Evolutionary conservation across 2,329 filamentous ascomycete genomes (phyloP), one percentile per base, ranked within the genome.

Genomic region (Aureobasidium sp.): DNA sequence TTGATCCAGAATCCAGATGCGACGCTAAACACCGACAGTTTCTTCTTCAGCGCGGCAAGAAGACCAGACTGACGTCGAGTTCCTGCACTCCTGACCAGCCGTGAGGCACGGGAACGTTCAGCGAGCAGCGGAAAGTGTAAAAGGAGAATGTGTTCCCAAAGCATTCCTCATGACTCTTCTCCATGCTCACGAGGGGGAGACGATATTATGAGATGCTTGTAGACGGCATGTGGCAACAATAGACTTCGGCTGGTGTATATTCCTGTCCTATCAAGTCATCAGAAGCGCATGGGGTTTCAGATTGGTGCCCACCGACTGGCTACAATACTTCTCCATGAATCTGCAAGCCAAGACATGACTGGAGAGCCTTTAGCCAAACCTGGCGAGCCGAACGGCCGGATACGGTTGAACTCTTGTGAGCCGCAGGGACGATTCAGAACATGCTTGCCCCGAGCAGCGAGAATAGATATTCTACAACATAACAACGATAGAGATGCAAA

Each of bases 11-110:
- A 59, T 59, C 54, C 31, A 47, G 40, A 45, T 29, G 42, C 53
- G 54, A n/a, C 54, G 54, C 54, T 59, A 59, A 27, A 48, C 44
- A 59, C 17, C 12, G 53, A 57, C 53, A 45, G 53, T 57, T 57
- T 57, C 53, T 57, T 57, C 53, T 27, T 37, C 49, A 29, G 17
- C 31, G 37, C 50, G 35, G 37, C 35, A 54, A 35, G 17, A 17
- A 52, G 7, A 52, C 33, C 19, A 29, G 15, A 14, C 12, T 5
- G 24, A 29, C 14, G 14, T 19, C 15, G 29, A 29, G 37, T 19
- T 19, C 12, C 22, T 54, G 37, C 37, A 54, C 50, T 54, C 37
- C 50, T 54, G 15, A n/a, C 19, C 19, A 24, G 8, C 37, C 14
- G 14, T 29, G 31, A 40, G 50, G 19, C 50, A 42, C 22, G 19